Evolutionary conservation across 140 eudicot species (phyloP).

Genomic region (Flaveria floridana): DNA sequence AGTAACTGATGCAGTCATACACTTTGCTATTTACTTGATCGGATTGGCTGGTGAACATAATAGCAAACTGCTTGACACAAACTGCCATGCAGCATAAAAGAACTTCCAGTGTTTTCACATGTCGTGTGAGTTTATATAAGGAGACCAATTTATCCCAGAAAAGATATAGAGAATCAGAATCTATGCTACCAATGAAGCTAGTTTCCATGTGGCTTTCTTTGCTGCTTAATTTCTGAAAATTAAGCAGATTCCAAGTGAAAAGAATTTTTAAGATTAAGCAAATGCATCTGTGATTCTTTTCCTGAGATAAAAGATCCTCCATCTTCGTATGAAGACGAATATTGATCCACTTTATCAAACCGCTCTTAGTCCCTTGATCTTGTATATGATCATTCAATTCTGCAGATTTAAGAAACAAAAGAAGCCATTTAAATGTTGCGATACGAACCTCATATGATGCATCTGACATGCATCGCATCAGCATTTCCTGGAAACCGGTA

Average conservation of each 20-base stretch:
- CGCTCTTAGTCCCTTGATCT: constrained; percentile 31
- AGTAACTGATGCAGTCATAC: constrained; percentile 52
- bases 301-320: constrained; percentile 51
- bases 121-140: constrained; percentile 54
- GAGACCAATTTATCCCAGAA: constrained; percentile 72
- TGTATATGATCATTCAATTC: constrained; percentile 27
- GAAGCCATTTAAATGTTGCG: constrained; percentile 87
- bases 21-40: constrained; percentile 38
- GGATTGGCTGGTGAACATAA: constrained; percentile 38
- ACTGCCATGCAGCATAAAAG: constrained; percentile 86
- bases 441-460: constrained; percentile 86
- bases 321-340: constrained; percentile 58
- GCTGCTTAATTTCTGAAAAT: constrained; percentile 32
- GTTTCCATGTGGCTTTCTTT: constrained; percentile 29
- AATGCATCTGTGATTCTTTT: constrained; percentile 71
- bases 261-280: constrained; percentile 71
- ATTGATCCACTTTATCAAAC: constrained; percentile 46
- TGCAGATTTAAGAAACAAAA: constrained; percentile 52
- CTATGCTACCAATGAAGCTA: constrained; percentile 50
- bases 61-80: constrained; percentile 59
- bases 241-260: constrained; percentile 65
- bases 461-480: constrained; percentile 63
- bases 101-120: constrained; percentile 64
- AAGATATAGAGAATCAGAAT: constrained; percentile 40
- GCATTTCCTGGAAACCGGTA: constrained; percentile 46